These are phyloP conservation scores for Cercospora sp. DNA, from an alignment of 2,329 filamentous ascomycete genomes.

Conservation along the genomic window DNA sequence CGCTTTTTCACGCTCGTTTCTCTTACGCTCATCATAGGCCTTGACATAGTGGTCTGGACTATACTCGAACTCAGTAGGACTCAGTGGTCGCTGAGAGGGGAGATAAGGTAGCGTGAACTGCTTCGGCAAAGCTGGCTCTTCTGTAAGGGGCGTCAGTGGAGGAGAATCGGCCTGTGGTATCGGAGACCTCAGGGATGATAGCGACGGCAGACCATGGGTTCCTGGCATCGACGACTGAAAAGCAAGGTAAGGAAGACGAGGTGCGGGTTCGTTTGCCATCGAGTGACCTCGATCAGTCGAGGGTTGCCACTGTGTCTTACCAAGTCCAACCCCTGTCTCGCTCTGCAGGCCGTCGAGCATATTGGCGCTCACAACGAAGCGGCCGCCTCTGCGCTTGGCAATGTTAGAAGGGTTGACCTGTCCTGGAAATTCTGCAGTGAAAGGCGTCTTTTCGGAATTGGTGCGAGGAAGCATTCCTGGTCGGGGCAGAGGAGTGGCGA, in stretches of 20 bases:
- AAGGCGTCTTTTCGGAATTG: slow-evolving; percentile 1
- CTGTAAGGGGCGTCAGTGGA: not conserved
- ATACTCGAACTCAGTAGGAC: not conserved
- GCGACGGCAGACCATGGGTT: not conserved
- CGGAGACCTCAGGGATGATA: not conserved
- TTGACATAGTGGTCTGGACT: not conserved
- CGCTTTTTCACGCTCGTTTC: not conserved
- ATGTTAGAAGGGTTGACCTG: slow-evolving; percentile 15
- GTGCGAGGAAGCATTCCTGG: not conserved
- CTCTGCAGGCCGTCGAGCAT: not conserved
- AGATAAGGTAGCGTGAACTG: not conserved
- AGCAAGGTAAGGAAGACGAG: not conserved
- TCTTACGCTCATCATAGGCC: slow-evolving; percentile 1
- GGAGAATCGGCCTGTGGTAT: not conserved
- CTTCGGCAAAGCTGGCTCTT: not conserved
- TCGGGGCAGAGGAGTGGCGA: not conserved
- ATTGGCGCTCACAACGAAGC: not conserved
- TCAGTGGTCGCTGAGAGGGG: not conserved
- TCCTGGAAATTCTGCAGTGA: slow-evolving; percentile 12
- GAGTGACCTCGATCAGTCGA: not conserved
- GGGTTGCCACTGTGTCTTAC: not conserved
- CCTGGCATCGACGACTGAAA: not conserved
- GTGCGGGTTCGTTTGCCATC: not conserved
- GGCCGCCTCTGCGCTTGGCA: not conserved
- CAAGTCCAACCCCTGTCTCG: not conserved